Base-by-base conservation (phyloP, 2,329 filamentous ascomycete genomes). In the Fusarium floridanum region DNA sequence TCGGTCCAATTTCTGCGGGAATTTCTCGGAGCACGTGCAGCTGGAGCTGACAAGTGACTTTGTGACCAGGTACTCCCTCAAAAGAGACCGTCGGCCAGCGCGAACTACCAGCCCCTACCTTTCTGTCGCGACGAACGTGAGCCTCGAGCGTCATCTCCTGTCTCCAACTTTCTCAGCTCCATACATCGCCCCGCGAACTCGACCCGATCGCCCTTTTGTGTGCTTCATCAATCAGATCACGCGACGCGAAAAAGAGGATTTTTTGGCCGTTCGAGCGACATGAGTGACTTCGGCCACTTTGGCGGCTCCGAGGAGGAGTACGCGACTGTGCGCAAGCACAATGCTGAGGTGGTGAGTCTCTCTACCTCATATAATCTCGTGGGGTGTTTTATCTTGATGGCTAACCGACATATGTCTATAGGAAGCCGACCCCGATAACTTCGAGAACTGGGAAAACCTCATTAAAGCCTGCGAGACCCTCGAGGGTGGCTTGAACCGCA, bases 361-460 rank as follows among this genome's bases (percentile, higher is more conserved):
- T 12, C 45, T 12, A 56, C 29, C 24, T 57, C 43, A 24, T 64
- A 24, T 37, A 27, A 41, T 57, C 61, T 62, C 37, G 29, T 27
- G 11, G 16, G 62, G 22, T 16, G 10, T 20, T 34, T n/a, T 29
- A 16, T 68, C 43, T 64, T 72, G 60, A 53, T 63, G 10, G 41
- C 79, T 82, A 61, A 83, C 69, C 32, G 6, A 32, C 53, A 61
- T 59, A 61, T 62, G 17, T 32, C 34, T 70, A 69, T 74, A 91
- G 89, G 88, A 91, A 72, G 82, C 84, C 77, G 94, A 98, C 76
- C 90, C 94, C 14, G 97, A 99, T 83, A 95, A 94, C 81, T 98
- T 98, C 80, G 96, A 98, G 78, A 90, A 90, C 71, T 99, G 97
- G 97, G 96, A 98, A 84, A 96, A 95, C 83, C 90, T 98, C 66